Evolutionary conservation across 306 rosid genomes (phyloP), one percentile per base, ranked within the genome.

Genomic region (Vigna unguiculata): DNA sequence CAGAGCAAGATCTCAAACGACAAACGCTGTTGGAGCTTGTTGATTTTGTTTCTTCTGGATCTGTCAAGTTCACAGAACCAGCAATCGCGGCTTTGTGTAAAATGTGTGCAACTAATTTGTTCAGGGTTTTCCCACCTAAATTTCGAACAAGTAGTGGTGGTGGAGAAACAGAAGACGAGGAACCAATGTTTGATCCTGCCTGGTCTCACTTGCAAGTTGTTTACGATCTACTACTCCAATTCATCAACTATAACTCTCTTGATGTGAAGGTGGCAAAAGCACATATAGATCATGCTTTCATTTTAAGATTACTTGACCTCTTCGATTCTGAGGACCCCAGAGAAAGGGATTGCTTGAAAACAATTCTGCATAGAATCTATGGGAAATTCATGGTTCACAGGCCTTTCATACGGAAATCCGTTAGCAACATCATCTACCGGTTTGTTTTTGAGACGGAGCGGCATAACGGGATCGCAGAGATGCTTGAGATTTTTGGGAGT

Each of bases 321-420:
- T 96, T 96, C 64, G 98, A 96, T 77, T 96, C 99, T 0, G 98
- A 93, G 69, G 99, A 96, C 75, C 99, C 98, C 49, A 89, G 99
- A 83, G 99, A 96, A 86, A 91, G 99, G 86, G 98, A 96, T 82
- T 92, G 96, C 82, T 84, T 93, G 93, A 96, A 96, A 81, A 91
- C 99, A 71, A 78, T 96, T 69, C 91, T 92, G 82, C 99, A 96
- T 71, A 87, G 97, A 76, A 84, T 96, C 71, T 96, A 96, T 43
- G 99, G 98, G 58, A 96, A 96, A 63, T 96, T 93, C 91, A 93
- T 93, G 99, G 89, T 88, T 53, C 98, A 96, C 78, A 91, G 99
- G 82, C 93, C 97, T 75, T 96, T 91, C 71, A 84, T 96, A 11
- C 59, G 99, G 72, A 96, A 91, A 83, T 95, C 90, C 24, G 96